A percentile compares a stretch with the other conserved stretches of the same genome.
Evolutionary conservation across 345 rosid genomes (phyloP).

Genomic region (Salix dunnii): DNA sequence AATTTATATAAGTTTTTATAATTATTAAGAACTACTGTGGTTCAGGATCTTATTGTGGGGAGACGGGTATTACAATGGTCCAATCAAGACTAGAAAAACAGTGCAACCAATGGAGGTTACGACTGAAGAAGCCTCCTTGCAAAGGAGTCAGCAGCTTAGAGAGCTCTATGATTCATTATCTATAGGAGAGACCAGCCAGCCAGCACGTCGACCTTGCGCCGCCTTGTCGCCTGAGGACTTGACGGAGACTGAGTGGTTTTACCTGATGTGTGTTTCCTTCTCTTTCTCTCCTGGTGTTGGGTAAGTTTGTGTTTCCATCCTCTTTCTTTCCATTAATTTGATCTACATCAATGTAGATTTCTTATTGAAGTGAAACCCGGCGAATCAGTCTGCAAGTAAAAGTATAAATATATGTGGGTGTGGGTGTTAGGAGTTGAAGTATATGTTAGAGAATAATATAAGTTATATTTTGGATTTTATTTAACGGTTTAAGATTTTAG

Average conservation of each 20-base stretch:
- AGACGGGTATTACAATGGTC: slow-evolving; percentile 94
- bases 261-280: slow-evolving; percentile 95
- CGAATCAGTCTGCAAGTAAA: slow-evolving; percentile 20
- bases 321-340: slow-evolving; percentile 7
- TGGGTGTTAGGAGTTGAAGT: not conserved
- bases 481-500: too few relatives aligned
- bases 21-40: not conserved
- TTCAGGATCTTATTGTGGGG: slow-evolving; percentile 78
- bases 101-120: slow-evolving; percentile 89
- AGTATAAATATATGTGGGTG: slow-evolving; percentile 7
- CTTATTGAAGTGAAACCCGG: slow-evolving; percentile 17
- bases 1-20: not conserved
- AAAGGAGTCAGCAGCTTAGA: slow-evolving; percentile 90
- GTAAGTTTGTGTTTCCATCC: slow-evolving; percentile 38
- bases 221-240: slow-evolving; percentile 93
- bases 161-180: slow-evolving; percentile 86
- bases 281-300: slow-evolving; percentile 76
- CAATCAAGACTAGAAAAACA: slow-evolving; percentile 93
- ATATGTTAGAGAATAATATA: too few relatives aligned
- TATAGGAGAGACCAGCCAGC: slow-evolving; percentile 70
- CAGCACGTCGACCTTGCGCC: slow-evolving; percentile 67
- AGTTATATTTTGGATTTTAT: too few relatives aligned
- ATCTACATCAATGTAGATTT: slow-evolving; percentile 12
- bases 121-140: slow-evolving; percentile 83
- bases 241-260: slow-evolving; percentile 97